Evolutionary conservation across 108 stramenopile species (phyloP).

Genomic region (Chaetoceros tenuissimus): DNA sequence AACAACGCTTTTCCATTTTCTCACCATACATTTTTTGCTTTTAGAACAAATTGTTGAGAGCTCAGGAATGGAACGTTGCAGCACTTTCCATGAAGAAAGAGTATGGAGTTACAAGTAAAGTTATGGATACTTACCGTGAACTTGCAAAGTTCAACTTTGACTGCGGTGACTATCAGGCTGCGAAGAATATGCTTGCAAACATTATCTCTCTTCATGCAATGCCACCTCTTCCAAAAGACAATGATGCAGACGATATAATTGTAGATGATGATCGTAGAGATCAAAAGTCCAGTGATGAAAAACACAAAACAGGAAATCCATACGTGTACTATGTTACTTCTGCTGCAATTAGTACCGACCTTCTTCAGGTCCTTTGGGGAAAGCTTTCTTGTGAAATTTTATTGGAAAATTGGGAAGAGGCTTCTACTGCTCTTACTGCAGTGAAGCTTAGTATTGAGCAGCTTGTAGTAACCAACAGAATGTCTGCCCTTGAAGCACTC

Average conservation of each 20-base stretch:
- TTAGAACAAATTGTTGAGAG: conserved; percentile 54
- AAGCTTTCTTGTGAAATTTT: conserved; percentile 86
- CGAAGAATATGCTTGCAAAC: conserved; percentile 73
- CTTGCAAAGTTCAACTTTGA: conserved; percentile 91
- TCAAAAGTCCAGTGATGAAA: not conserved
- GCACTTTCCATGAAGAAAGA: conserved; percentile 34
- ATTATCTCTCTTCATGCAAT: conserved; percentile 77
- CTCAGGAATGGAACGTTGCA: conserved; percentile 71
- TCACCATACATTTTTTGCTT: conserved; percentile 5
- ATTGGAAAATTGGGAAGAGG: conserved; percentile 86
- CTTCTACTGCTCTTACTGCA: conserved; percentile 69
- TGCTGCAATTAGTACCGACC: conserved; percentile 41
- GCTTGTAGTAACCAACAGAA: conserved; percentile 32
- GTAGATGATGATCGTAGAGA: not conserved
- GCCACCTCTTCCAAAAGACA: conserved; percentile 41
- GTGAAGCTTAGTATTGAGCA: conserved; percentile 78
- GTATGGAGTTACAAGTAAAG: conserved; percentile 58
- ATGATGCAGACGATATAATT: conserved; percentile 45
- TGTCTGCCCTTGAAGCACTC: conserved; percentile 81
- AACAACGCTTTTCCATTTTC: no score
- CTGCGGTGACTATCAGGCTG: conserved; percentile 82
- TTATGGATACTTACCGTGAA: conserved; percentile 65
- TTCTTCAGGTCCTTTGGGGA: conserved; percentile 88
- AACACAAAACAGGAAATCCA: conserved; percentile 50
- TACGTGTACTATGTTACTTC: conserved; percentile 71